These are phyloP conservation scores for Beta corolliflora DNA, from an alignment of 179 eudicot genomes.

Conservation along the genomic window DNA sequence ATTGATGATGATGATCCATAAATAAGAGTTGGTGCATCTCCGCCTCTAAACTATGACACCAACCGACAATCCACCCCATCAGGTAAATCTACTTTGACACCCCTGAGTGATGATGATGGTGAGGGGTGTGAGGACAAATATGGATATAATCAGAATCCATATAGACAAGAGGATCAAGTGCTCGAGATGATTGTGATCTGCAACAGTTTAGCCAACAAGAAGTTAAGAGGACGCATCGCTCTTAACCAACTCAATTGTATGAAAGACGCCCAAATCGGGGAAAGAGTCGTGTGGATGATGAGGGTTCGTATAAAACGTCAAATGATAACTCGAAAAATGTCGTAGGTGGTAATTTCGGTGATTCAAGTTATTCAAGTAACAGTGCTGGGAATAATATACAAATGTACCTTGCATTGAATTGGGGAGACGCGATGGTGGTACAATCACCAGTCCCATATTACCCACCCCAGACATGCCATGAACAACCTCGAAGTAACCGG, in stretches of 20 bases:
- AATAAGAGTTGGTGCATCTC: not conserved
- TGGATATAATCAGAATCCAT: not conserved
- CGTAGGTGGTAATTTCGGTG: too few relatives aligned
- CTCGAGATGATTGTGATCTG: not conserved
- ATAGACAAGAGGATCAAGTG: not conserved
- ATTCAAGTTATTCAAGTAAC: too few relatives aligned
- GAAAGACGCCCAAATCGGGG: not conserved
- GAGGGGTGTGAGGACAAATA: not conserved
- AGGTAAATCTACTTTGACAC: too few relatives aligned
- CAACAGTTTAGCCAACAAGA: not conserved
- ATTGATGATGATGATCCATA: not conserved
- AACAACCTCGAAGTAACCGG: not conserved
- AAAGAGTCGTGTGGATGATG: too few relatives aligned
- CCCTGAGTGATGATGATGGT: not conserved
- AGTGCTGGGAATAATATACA: too few relatives aligned
- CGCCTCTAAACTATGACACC: not conserved
- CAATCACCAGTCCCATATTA: not conserved
- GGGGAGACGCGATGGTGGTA: too few relatives aligned
- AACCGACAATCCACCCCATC: too few relatives aligned
- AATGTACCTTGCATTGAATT: too few relatives aligned
- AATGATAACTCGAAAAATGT: too few relatives aligned
- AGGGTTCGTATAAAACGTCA: too few relatives aligned
- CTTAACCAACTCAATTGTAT: not conserved
- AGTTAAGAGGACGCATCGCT: accelerated
- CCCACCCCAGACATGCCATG: not conserved